A percentile compares a stretch with the other conserved stretches of the same genome.
Conservation (phyloP, 371 early-diverging fungal species). For the Saksenaea vasiformis region DNA sequence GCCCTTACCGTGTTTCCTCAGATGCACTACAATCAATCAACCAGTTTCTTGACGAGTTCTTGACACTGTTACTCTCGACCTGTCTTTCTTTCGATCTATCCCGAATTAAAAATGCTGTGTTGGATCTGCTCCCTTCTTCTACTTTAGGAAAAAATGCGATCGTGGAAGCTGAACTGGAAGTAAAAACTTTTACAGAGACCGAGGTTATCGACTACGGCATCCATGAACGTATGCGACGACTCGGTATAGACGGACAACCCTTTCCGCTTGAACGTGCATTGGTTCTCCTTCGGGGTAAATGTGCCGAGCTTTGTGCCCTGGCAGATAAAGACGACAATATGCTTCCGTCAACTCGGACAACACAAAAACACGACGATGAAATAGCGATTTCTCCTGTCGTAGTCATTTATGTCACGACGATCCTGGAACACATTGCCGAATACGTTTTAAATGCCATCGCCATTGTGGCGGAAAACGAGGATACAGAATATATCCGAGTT, state of each 20-base stretch:
- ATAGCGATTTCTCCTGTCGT: conserved; percentile 60
- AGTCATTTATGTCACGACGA: conserved; percentile 68
- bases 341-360: not conserved
- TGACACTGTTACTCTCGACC: conserved; percentile 49
- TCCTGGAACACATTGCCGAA: conserved; percentile 67
- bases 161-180: conserved; percentile 69
- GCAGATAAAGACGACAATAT: conserved; percentile 47
- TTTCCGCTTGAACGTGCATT: conserved; percentile 24
- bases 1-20: conserved; percentile 61
- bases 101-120: conserved; percentile 56
- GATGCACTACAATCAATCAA: conserved; percentile 66
- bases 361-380: not conserved
- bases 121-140: conserved; percentile 50
- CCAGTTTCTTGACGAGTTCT: conserved; percentile 65
- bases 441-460: conserved; percentile 60
- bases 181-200: conserved; percentile 64
- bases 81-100: conserved; percentile 58
- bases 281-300: conserved; percentile 50
- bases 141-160: conserved; percentile 67
- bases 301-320: conserved; percentile 62
- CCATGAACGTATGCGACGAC: conserved; percentile 48
- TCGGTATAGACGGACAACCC: conserved; percentile 23
- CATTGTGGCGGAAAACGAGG: conserved; percentile 62
- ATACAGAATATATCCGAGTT: conserved; percentile 60
- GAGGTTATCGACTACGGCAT: conserved; percentile 51